These are phyloP conservation scores for Stropharia rugosoannulata DNA, from an alignment of 768 basidiomycete genomes.

Conservation along the genomic window DNA sequence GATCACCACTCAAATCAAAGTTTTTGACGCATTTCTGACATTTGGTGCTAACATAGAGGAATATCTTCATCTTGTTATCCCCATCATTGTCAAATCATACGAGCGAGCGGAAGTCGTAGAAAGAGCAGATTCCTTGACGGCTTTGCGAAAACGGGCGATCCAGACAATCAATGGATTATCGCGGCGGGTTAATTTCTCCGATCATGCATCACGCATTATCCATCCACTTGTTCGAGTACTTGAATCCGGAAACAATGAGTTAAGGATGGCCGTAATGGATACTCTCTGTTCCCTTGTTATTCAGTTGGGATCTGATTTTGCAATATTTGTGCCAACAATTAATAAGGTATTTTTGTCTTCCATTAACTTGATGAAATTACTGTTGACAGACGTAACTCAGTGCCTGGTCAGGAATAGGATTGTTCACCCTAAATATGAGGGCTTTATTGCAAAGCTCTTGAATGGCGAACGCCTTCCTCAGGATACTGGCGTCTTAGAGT, in stretches of 20 bases:
- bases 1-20: constrained; percentile 77
- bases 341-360: constrained; percentile 66
- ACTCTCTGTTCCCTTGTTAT: constrained; percentile 89
- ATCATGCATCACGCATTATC: constrained; percentile 95
- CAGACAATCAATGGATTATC: constrained; percentile 90
- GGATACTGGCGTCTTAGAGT: constrained; percentile 72
- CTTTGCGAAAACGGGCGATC: constrained; percentile 85
- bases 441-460: constrained; percentile 82
- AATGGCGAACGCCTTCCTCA: constrained; percentile 91
- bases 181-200: constrained; percentile 93
- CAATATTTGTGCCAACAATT: constrained; percentile 96
- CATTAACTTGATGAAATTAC: neutral
- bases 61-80: constrained; percentile 94
- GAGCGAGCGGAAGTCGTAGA: constrained; percentile 84
- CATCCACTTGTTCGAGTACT: constrained; percentile 92
- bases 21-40: constrained; percentile 92
- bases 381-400: constrained; percentile 35
- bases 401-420: constrained; percentile 76
- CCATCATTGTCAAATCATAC: constrained; percentile 89
- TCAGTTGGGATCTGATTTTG: constrained; percentile 95
- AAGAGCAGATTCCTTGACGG: constrained; percentile 67
- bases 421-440: constrained; percentile 82
- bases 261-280: constrained; percentile 87
- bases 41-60: constrained; percentile 98
- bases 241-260: constrained; percentile 69